phyloP scores from a whole-genome alignment of 2,329 filamentous ascomycete species.

The Diaporthe ampelina region DNA sequence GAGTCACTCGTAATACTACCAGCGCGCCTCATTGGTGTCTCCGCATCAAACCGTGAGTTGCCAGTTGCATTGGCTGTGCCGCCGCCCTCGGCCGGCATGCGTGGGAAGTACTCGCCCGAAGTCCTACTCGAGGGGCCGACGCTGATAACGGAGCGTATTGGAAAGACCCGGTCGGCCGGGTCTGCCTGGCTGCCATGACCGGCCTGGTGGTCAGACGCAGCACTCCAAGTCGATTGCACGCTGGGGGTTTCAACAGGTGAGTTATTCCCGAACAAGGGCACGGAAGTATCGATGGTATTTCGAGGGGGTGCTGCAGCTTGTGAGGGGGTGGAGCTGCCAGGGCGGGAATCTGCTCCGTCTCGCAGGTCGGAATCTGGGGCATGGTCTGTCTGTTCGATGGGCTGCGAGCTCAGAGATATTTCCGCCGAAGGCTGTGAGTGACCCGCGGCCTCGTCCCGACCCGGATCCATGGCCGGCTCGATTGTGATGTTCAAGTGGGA shows the following conservation, averaged over 20 bases:
- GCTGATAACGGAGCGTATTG: constrained; percentile 84
- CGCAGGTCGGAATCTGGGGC: not conserved
- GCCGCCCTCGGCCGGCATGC: constrained; percentile 44
- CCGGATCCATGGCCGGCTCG: constrained; percentile 30
- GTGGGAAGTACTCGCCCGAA: constrained; percentile 55
- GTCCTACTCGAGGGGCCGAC: constrained; percentile 69
- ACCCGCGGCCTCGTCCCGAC: constrained; percentile 12
- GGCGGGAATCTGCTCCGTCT: constrained; percentile 1
- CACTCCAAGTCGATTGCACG: constrained; percentile 57
- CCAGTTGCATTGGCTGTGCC: constrained; percentile 44
- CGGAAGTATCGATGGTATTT: constrained; percentile 28
- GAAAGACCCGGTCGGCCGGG: constrained; percentile 76
- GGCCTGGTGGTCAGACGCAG: constrained; percentile 57
- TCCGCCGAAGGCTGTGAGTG: not conserved
- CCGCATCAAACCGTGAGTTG: constrained; percentile 49
- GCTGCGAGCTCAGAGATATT: not conserved
- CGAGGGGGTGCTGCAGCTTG: not conserved
- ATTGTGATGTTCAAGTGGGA: constrained; percentile 1
- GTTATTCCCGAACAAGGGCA: constrained; percentile 4
- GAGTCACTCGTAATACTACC: constrained; percentile 42
- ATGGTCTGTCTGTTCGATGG: constrained; percentile 12
- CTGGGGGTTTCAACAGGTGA: constrained; percentile 41
- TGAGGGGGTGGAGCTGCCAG: constrained; percentile 26
- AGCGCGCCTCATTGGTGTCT: constrained; percentile 42
- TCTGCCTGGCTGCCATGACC: constrained; percentile 51